These are phyloP conservation scores for Rhizoclosmatium sp. DNA, from an alignment of 192 early-diverging fungal species.

Conservation along the genomic window DNA sequence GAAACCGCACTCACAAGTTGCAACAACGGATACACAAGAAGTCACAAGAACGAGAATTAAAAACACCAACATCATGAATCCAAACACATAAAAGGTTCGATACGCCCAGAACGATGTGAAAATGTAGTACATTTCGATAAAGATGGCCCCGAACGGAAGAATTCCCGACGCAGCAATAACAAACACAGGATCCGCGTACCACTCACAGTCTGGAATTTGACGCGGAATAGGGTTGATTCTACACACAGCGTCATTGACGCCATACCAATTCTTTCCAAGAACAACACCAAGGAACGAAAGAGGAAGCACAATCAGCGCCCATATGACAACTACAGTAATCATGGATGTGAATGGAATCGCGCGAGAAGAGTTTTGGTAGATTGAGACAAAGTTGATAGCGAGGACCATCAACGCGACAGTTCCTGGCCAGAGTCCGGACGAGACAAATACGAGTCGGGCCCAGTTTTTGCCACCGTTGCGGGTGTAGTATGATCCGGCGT, in stretches of 20 bases:
- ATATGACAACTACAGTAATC: slow-evolving; percentile 80
- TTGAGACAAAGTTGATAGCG: slow-evolving; percentile 85
- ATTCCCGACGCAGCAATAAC: slow-evolving; percentile 81
- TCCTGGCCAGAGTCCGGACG: slow-evolving; percentile 75
- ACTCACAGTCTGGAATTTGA: slow-evolving; percentile 88
- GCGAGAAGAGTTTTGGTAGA: slow-evolving; percentile 79
- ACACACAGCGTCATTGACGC: slow-evolving; percentile 72
- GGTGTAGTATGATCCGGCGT: slow-evolving; percentile 70
- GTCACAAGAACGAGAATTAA: slow-evolving; percentile 83
- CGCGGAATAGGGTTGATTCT: slow-evolving; percentile 94
- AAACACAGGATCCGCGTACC: slow-evolving; percentile 73
- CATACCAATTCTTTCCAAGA: slow-evolving; percentile 70
- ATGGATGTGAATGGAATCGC: slow-evolving; percentile 91
- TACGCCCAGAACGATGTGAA: slow-evolving; percentile 92
- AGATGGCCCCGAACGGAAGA: slow-evolving; percentile 91
- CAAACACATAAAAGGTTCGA: slow-evolving; percentile 93
- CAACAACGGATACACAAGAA: slow-evolving; percentile 84
- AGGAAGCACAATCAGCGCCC: slow-evolving; percentile 84
- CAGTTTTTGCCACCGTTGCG: slow-evolving; percentile 74
- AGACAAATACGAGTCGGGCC: slow-evolving; percentile 71
- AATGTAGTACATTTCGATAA: slow-evolving; percentile 97
- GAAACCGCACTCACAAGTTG: slow-evolving; percentile 68
- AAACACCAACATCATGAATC: slow-evolving; percentile 89
- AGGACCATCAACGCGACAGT: slow-evolving; percentile 62
- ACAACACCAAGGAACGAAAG: slow-evolving; percentile 83